Conservation (phyloP, 768 basidiomycete species). For the Pulveroboletus sp. region DNA sequence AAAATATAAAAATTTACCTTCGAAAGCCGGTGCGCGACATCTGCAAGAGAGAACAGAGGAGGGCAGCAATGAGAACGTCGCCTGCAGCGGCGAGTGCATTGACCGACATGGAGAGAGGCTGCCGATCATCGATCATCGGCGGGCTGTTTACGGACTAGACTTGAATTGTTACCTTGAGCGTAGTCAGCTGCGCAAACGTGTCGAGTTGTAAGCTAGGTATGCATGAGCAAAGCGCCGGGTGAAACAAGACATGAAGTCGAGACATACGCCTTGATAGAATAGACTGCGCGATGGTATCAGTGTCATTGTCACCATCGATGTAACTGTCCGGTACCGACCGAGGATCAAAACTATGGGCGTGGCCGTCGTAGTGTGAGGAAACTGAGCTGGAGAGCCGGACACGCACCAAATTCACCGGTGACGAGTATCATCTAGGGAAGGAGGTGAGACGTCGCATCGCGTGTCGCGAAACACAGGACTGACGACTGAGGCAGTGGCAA, state of each 20-base stretch:
- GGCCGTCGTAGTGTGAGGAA: conserved; percentile 4
- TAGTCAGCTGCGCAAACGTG: conserved; percentile 44
- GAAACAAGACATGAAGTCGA: neutral
- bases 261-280: conserved; percentile 34
- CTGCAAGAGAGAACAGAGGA: conserved; percentile 45
- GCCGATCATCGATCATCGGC: neutral
- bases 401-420: conserved; percentile 39
- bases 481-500: conserved; percentile 38
- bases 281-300: conserved; percentile 28
- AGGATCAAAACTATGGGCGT: conserved; percentile 28
- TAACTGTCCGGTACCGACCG: conserved; percentile 22
- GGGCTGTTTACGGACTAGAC: neutral
- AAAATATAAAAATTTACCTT: conserved; percentile 24
- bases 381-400: too few relatives aligned
- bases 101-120: conserved; percentile 47
- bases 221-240: neutral
- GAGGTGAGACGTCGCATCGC: neutral
- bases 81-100: conserved; percentile 50
- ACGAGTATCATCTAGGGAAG: conserved; percentile 31
- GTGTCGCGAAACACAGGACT: neutral
- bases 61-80: conserved; percentile 50
- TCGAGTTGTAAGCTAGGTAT: conserved; percentile 34
- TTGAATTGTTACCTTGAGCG: conserved; percentile 38
- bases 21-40: conserved; percentile 51
- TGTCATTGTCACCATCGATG: conserved; percentile 3